phyloP scores from a whole-genome alignment of 2,329 filamentous ascomycete genomes.

The Plenodomus lindquistii region DNA sequence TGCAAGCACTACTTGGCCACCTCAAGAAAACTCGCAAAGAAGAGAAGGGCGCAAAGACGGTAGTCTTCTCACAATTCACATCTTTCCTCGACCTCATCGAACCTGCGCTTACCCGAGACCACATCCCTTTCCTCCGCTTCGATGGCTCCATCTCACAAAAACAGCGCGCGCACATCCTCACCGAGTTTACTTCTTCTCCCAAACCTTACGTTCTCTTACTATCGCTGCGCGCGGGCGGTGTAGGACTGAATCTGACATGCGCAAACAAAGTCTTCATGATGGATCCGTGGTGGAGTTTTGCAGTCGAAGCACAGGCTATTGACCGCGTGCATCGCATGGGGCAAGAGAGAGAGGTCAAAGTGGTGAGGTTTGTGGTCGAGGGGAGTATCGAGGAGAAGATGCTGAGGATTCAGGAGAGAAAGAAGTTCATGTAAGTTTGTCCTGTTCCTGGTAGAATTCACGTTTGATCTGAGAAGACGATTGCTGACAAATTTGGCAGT shows the following conservation, averaged over 20 bases:
- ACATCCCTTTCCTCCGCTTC: constrained; percentile 81
- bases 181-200: constrained; percentile 63
- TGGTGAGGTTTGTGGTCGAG: constrained; percentile 86
- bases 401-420: constrained; percentile 89
- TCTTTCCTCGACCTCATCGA: constrained; percentile 92
- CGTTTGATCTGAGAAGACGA: background rate
- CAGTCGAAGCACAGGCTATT: constrained; percentile 94
- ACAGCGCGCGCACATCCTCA: constrained; percentile 75
- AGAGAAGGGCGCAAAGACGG: constrained; percentile 76
- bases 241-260: constrained; percentile 88
- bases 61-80: constrained; percentile 97
- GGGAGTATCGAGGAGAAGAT: constrained; percentile 94
- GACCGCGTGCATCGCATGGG: constrained; percentile 98
- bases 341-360: constrained; percentile 81
- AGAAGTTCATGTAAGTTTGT: constrained; percentile 84
- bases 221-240: constrained; percentile 85
- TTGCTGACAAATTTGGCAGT: constrained; percentile 55
- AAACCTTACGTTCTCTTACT: constrained; percentile 78
- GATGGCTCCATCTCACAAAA: constrained; percentile 92
- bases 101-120: constrained; percentile 71
- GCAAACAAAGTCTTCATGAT: constrained; percentile 96
- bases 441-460: background rate
- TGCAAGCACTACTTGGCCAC: constrained; percentile 75
- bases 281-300: constrained; percentile 99
- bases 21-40: constrained; percentile 70